Evolutionary conservation across 2,329 filamentous ascomycete species (phyloP).

Genomic region (Lojkania enalia): DNA sequence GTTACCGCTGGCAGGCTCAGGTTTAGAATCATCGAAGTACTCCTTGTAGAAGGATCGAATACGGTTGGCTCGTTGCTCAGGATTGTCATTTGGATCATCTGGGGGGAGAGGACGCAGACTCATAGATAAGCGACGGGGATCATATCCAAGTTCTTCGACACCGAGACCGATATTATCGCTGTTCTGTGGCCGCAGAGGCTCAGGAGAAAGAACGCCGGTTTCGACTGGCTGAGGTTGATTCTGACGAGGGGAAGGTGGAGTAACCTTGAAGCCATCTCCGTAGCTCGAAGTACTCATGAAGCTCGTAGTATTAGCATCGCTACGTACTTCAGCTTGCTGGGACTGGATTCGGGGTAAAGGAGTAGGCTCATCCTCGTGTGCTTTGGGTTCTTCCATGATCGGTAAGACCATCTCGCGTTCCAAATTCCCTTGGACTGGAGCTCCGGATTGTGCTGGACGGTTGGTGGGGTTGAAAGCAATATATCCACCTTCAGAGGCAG

Average conservation of each 20-base stretch:
- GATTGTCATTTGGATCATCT: conserved; percentile 83
- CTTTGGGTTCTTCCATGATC: conserved; percentile 24
- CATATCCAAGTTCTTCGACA: conserved; percentile 34
- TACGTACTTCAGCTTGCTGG: conserved; percentile 39
- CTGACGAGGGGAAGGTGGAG: conserved; percentile 46
- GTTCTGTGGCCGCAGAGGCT: conserved; percentile 31
- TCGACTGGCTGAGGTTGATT: conserved; percentile 11
- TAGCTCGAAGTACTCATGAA: conserved; percentile 58
- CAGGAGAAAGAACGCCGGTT: conserved; percentile 30
- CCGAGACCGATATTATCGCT: conserved; percentile 27
- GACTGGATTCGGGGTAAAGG: conserved; percentile 39
- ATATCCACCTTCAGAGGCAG: conserved; percentile 21
- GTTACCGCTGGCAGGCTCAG: conserved; percentile 40
- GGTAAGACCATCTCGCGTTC: not conserved
- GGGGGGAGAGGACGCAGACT: conserved; percentile 83
- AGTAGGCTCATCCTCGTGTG: conserved; percentile 22
- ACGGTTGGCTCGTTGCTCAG: conserved; percentile 90
- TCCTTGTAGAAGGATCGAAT: conserved; percentile 99
- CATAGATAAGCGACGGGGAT: conserved; percentile 59
- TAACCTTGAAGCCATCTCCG: conserved; percentile 57
- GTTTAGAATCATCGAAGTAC: conserved; percentile 88
- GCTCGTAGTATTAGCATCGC: conserved; percentile 40
- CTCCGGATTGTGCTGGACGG: conserved; percentile 26
- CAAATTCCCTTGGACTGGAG: conserved; percentile 18
- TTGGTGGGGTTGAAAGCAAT: conserved; percentile 43